Conservation (phyloP, 164 flowering plant genomes). For the Sextonia rubra region DNA sequence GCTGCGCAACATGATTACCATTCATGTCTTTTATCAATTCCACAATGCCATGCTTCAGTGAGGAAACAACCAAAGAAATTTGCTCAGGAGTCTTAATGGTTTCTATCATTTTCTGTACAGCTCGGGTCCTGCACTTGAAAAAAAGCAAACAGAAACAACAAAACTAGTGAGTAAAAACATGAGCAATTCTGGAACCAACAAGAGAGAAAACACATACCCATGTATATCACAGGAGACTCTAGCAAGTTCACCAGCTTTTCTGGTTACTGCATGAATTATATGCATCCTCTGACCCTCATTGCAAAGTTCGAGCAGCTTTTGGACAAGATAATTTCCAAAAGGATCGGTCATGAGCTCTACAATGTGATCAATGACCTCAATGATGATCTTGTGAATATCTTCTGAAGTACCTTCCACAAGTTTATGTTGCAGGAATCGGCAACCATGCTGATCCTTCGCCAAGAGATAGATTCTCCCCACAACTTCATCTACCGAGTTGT, state of each 20-base stretch:
- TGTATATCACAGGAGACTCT: conserved; percentile 53
- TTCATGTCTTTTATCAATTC: conserved; percentile 53
- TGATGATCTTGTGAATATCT: conserved; percentile 53
- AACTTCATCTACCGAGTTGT: conserved; percentile 47
- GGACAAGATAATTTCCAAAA: conserved; percentile 79
- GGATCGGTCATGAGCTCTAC: conserved; percentile 70
- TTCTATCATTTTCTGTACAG: conserved; percentile 70
- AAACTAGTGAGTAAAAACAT: not conserved
- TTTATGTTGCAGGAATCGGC: conserved; percentile 62
- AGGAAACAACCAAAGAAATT: conserved; percentile 42
- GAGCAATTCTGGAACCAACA: not conserved
- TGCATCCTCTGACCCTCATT: conserved; percentile 49
- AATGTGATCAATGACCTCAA: conserved; percentile 55
- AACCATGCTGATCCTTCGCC: conserved; percentile 75
- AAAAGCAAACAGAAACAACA: not conserved
- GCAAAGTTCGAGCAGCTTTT: conserved; percentile 73
- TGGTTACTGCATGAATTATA: conserved; percentile 44
- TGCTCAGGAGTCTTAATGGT: conserved; percentile 58
- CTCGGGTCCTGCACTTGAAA: conserved; percentile 55
- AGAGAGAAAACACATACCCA: conserved; percentile 41
- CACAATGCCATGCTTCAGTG: conserved; percentile 56
- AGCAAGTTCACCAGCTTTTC: conserved; percentile 44
- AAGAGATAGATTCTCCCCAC: conserved; percentile 43
- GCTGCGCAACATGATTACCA: conserved; percentile 77
- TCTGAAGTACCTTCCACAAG: conserved; percentile 44